These are phyloP conservation scores for Sicyos edulis DNA, from an alignment of 306 rosid species.

Conservation along the genomic window DNA sequence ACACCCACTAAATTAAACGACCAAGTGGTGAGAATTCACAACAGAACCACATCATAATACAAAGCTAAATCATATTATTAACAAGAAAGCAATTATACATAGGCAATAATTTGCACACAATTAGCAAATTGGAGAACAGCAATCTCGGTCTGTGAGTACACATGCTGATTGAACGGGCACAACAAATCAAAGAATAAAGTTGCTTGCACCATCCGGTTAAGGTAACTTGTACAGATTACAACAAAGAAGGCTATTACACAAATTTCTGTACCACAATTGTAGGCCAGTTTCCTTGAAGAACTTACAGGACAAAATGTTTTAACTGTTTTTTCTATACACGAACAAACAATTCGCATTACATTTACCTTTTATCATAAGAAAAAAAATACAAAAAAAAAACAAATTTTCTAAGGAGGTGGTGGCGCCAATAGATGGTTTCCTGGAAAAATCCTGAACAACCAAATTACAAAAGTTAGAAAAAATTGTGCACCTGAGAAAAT, in stretches of 20 bases:
- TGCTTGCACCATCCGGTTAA: conserved; percentile 3
- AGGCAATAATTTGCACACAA: no score
- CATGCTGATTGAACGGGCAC: conserved; percentile 24
- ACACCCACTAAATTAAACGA: conserved; percentile 20
- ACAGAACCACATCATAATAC: conserved; percentile 8
- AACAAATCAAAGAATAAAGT: conserved; percentile 23
- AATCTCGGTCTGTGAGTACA: conserved; percentile 7
- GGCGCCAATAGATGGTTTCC: conserved; percentile 59
- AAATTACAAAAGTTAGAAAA: conserved; percentile 27
- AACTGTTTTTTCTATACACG: conserved; percentile 14
- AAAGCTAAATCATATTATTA: conserved; percentile 11
- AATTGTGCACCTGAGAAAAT: not conserved
- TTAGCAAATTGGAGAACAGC: not conserved
- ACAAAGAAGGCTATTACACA: conserved; percentile 12
- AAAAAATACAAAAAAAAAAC: not conserved
- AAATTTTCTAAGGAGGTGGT: conserved; percentile 35
- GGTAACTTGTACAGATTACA: conserved; percentile 22
- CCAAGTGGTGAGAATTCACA: conserved; percentile 8
- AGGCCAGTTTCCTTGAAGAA: conserved; percentile 22
- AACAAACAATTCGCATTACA: conserved; percentile 13
- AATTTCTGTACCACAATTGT: conserved; percentile 27
- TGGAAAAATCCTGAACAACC: conserved; percentile 19
- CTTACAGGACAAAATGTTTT: conserved; percentile 4
- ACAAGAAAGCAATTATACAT: no score
- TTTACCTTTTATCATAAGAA: not conserved